Evolutionary conservation across 495 filamentous ascomycete species (phyloP).

Genomic region (Aspergillus baeticus): DNA sequence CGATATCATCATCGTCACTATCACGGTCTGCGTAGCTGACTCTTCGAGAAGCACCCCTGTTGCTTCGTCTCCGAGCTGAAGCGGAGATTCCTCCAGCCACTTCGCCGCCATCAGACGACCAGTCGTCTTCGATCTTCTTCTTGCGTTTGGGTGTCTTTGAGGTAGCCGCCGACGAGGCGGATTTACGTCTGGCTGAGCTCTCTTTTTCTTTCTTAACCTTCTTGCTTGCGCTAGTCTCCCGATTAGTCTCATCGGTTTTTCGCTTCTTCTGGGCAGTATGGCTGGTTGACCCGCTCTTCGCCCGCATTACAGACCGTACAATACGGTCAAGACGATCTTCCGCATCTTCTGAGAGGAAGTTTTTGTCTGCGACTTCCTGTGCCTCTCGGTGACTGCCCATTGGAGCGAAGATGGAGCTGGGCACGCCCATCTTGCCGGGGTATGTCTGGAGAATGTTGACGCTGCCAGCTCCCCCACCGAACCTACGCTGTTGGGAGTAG

Average conservation of each 20-base stretch:
- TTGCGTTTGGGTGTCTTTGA: conserved; percentile 46
- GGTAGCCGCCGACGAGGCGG: conserved; percentile 37
- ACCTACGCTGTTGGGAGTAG: conserved; percentile 49
- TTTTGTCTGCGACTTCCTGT: conserved; percentile 78
- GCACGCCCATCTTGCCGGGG: conserved; percentile 77
- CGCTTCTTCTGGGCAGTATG: conserved; percentile 42
- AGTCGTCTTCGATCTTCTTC: conserved; percentile 43
- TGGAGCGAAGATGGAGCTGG: conserved; percentile 70
- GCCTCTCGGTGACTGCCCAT: conserved; percentile 76
- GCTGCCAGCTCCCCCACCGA: conserved; percentile 61
- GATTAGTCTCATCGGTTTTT: conserved; percentile 43
- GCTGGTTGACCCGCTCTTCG: conserved; percentile 31
- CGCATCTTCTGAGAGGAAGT: conserved; percentile 77
- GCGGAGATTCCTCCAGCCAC: conserved; percentile 17
- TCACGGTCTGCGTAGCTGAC: conserved; percentile 57
- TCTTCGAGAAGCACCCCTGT: conserved; percentile 29
- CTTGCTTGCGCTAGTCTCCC: conserved; percentile 39
- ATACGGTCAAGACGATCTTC: conserved; percentile 74
- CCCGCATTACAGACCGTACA: conserved; percentile 46
- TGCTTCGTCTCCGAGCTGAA: conserved; percentile 41
- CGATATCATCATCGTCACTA: conserved; percentile 58
- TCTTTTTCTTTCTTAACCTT: conserved; percentile 42
- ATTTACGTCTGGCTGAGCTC: conserved; percentile 33
- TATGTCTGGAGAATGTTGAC: conserved; percentile 77
- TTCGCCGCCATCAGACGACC: conserved; percentile 40